phyloP scores from a whole-genome alignment of 2,329 filamentous ascomycete species.

The Fusarium robinianum region DNA sequence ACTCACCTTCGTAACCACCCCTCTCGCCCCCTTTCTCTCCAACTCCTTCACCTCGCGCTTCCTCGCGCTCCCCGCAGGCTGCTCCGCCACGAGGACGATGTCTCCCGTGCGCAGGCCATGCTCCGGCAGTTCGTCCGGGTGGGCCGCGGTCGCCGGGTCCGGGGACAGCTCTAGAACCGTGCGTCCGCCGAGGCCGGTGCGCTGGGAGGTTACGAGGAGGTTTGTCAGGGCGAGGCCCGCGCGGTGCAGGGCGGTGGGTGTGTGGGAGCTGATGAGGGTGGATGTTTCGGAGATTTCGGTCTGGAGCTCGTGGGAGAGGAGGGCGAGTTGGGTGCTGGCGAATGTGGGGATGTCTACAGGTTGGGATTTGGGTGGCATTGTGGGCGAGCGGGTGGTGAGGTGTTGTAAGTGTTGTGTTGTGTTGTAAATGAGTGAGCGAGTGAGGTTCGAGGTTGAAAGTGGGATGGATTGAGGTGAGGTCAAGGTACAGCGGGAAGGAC shows the following conservation, averaged over 20 bases:
- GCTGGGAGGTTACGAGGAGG: conserved; percentile 72
- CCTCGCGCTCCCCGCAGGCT: conserved; percentile 72
- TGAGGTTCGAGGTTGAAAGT: conserved; percentile 13
- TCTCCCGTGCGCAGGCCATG: conserved; percentile 78
- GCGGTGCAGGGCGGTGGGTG: conserved; percentile 70
- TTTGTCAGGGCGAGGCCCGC: conserved; percentile 81
- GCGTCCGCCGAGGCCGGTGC: conserved; percentile 90
- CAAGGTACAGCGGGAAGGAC: no score
- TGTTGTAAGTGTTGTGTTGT: no score
- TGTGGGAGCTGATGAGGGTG: conserved; percentile 67
- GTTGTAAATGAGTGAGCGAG: background rate
- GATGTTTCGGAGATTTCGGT: conserved; percentile 74
- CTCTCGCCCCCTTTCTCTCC: conserved; percentile 68
- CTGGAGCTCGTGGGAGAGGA: conserved; percentile 72
- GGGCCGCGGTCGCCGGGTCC: conserved; percentile 67
- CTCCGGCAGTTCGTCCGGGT: conserved; percentile 65
- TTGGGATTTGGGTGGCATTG: conserved; percentile 42
- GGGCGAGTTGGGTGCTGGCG: conserved; percentile 69
- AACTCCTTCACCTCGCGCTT: conserved; percentile 74
- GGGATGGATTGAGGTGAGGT: conserved; percentile 23
- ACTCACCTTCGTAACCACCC: conserved; percentile 70
- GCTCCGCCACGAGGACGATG: conserved; percentile 76
- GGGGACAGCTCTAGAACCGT: conserved; percentile 79
- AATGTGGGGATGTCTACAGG: conserved; percentile 69
- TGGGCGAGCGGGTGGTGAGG: background rate